Conservation (phyloP, 1,284 basidiomycete species). For the Apiotrichum mycotoxinovorans region DNA sequence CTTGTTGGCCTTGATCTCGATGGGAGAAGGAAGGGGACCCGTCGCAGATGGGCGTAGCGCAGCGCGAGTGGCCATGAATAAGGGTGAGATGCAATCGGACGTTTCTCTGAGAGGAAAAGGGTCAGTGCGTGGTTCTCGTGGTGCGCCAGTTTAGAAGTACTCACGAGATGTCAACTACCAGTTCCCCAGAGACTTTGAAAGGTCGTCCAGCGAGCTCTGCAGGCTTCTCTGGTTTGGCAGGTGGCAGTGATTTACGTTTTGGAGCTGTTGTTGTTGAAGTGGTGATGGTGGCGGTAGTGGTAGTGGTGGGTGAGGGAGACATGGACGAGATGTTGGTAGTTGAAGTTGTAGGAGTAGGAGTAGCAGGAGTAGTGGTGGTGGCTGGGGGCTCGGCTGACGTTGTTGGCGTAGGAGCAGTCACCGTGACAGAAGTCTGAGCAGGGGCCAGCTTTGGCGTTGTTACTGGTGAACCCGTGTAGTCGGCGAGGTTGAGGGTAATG, state of each 20-base stretch:
- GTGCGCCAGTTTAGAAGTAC: background rate
- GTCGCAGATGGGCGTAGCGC: conserved; percentile 25
- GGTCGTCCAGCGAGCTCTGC: conserved; percentile 1
- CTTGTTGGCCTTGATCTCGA: background rate
- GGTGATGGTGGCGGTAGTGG: background rate
- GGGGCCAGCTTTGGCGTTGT: background rate
- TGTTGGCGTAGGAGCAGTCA: conserved; percentile 5
- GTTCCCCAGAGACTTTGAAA: background rate
- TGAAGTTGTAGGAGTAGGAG: background rate
- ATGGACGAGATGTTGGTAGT: conserved; percentile 7
- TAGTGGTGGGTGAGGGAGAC: background rate
- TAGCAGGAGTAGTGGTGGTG: conserved; percentile 14
- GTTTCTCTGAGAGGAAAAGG: conserved; percentile 7
- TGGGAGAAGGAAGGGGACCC: background rate
- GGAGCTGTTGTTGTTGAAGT: background rate
- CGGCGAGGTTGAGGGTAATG: conserved; percentile 43
- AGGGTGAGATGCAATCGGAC: conserved; percentile 21
- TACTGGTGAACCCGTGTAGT: conserved; percentile 24
- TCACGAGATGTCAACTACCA: conserved; percentile 16
- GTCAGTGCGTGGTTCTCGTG: conserved; percentile 3
- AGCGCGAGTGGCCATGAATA: conserved; percentile 27
- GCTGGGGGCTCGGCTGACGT: background rate
- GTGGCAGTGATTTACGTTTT: conserved; percentile 10
- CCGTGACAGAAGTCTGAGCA: conserved; percentile 8
- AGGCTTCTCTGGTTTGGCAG: conserved; percentile 5